These are phyloP conservation scores for Yamagishiella unicocca DNA, from an alignment of 139 green algal genomes.

Conservation along the genomic window DNA sequence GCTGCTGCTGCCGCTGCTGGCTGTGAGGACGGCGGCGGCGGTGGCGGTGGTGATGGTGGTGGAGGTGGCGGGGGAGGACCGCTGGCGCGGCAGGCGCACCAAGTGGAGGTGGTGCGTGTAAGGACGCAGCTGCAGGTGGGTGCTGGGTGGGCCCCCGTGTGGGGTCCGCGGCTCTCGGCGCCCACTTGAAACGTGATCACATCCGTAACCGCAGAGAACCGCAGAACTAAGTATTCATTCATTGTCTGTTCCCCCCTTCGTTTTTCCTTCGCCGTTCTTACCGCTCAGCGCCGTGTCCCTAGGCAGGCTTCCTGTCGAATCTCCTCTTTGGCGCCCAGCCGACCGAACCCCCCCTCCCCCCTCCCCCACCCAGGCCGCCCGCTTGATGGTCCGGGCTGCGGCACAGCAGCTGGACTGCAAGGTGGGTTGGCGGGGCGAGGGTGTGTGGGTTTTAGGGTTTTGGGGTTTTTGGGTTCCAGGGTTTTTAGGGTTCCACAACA, in stretches of 20 bases:
- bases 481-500: no score
- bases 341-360: no score
- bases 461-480: no score
- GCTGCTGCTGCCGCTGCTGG: not conserved
- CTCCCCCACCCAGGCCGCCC: not conserved
- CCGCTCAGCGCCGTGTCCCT: no score
- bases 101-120: not conserved
- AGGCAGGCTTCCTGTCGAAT: not conserved
- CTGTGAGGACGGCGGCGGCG: not conserved
- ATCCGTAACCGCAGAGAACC: no score
- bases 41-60: not conserved
- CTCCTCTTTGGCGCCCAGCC: no score
- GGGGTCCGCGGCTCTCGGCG: not conserved
- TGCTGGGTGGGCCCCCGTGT: not conserved
- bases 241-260: no score
- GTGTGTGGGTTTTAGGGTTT: no score
- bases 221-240: no score
- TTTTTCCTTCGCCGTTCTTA: no score
- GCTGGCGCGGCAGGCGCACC: not conserved
- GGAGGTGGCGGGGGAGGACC: no score
- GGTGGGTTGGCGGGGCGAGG: not conserved
- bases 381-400: slow-evolving; percentile 9
- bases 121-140: not conserved
- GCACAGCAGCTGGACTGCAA: slow-evolving; percentile 12
- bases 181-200: no score